Conservation (phyloP, 345 rosid genomes). For the Dipteronia sinensis region DNA sequence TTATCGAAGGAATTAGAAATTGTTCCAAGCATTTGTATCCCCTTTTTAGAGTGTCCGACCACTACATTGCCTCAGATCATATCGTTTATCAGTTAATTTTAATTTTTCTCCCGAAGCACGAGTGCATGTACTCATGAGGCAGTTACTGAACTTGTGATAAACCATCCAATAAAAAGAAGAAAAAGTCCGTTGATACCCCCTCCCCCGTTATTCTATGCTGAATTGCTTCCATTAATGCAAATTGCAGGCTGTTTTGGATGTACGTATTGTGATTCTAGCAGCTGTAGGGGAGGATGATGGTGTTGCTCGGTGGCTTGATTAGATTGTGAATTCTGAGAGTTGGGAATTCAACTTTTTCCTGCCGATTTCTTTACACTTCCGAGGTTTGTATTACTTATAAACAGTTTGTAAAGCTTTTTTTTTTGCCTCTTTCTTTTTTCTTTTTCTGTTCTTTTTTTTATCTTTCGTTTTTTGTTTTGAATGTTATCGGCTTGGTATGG, state of each 20-base stretch:
- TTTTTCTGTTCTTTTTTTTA: neutral
- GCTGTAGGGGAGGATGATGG: slow-evolving; percentile 81
- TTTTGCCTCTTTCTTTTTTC: neutral
- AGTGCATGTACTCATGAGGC: neutral
- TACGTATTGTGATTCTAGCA: slow-evolving; percentile 80
- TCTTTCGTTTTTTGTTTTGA: neutral
- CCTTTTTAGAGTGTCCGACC: neutral
- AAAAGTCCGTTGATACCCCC: neutral
- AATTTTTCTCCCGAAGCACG: neutral
- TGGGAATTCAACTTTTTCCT: slow-evolving; percentile 2
- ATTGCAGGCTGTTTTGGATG: slow-evolving; percentile 83
- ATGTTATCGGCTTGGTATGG: neutral
- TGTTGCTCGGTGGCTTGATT: slow-evolving; percentile 88
- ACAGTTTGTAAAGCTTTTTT: slow-evolving; percentile 43
- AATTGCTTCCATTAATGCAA: slow-evolving; percentile 18
- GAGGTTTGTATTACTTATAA: slow-evolving; percentile 27
- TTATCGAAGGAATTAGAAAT: neutral
- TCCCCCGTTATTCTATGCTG: neutral
- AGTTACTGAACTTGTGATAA: neutral
- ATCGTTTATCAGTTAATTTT: neutral
- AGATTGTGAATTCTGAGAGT: slow-evolving; percentile 29
- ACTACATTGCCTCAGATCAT: neutral
- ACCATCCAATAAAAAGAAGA: too few relatives aligned
- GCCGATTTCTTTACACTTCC: slow-evolving; percentile 14
- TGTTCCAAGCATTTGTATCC: neutral